Conservation (phyloP, 1,284 basidiomycete species). For the Clitocybe nebularis region DNA sequence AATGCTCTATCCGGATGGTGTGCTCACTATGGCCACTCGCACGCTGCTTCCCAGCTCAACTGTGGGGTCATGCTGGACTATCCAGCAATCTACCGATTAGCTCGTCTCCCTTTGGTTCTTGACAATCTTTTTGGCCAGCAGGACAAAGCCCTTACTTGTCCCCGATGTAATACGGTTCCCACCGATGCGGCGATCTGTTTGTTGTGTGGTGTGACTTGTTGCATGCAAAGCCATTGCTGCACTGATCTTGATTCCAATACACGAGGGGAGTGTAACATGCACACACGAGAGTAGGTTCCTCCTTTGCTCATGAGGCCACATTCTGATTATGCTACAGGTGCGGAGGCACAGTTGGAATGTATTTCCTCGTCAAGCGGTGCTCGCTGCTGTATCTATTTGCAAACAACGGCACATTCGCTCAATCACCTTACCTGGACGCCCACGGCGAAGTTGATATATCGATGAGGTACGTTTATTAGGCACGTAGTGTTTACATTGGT, state of each 20-base stretch:
- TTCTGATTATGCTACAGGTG: constrained; percentile 53
- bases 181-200: constrained; percentile 89
- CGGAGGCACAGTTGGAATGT: constrained; percentile 85
- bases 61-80: constrained; percentile 79
- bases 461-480: constrained; percentile 65
- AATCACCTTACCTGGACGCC: constrained; percentile 90
- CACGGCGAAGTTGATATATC: constrained; percentile 94
- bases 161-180: constrained; percentile 77
- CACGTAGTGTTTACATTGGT: constrained; percentile 4
- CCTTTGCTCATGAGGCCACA: constrained; percentile 5
- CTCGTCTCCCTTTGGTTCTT: constrained; percentile 77
- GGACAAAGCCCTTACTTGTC: constrained; percentile 69
- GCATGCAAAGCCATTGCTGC: constrained; percentile 94
- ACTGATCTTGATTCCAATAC: constrained; percentile 62
- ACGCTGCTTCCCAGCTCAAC: constrained; percentile 68
- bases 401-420: constrained; percentile 83
- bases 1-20: constrained; percentile 82
- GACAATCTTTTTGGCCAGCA: constrained; percentile 80
- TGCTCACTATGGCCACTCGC: constrained; percentile 74
- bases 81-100: constrained; percentile 82
- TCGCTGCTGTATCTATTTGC: constrained; percentile 90
- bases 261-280: constrained; percentile 90
- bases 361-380: constrained; percentile 91
- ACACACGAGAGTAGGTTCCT: constrained; percentile 81
- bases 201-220: constrained; percentile 85